phyloP scores from a whole-genome alignment of 352 stramenopile species.

The Hyaloperonospora brassicae region DNA sequence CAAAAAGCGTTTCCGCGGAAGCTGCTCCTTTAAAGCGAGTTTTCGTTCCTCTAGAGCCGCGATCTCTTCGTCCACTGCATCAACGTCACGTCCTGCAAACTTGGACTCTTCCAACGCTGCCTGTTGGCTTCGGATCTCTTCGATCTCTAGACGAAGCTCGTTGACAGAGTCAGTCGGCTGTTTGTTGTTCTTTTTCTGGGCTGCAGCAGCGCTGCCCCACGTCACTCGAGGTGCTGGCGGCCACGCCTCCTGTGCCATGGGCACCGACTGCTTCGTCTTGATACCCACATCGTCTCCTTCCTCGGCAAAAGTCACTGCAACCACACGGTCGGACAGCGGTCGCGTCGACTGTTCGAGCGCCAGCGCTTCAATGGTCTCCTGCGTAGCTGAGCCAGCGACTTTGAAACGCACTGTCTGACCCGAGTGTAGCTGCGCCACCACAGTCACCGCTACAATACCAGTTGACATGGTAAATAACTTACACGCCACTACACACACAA shows the following conservation, averaged over 20 bases:
- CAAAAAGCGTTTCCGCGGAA: slow-evolving; percentile 72
- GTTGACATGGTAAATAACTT: no score
- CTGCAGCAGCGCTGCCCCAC: slow-evolving; percentile 35
- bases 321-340: slow-evolving; percentile 37
- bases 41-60: slow-evolving; percentile 56
- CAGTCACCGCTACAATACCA: slow-evolving; percentile 46
- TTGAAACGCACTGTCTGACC: slow-evolving; percentile 45
- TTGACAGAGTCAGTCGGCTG: slow-evolving; percentile 16
- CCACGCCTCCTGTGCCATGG: slow-evolving; percentile 33
- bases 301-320: slow-evolving; percentile 58
- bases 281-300: slow-evolving; percentile 33
- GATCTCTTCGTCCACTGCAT: slow-evolving; percentile 75
- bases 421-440: slow-evolving; percentile 55
- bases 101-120: slow-evolving; percentile 59
- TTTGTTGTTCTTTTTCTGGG: slow-evolving; percentile 12
- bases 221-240: slow-evolving; percentile 41
- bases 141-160: slow-evolving; percentile 45
- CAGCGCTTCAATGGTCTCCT: slow-evolving; percentile 55
- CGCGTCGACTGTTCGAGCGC: slow-evolving; percentile 38
- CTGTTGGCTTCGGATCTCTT: slow-evolving; percentile 52
- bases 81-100: slow-evolving; percentile 68
- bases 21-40: slow-evolving; percentile 48
- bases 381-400: slow-evolving; percentile 42
- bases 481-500: no score
- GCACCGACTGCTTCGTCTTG: slow-evolving; percentile 2